Evolutionary conservation across 192 early-diverging fungal genomes (phyloP).

Genomic region (Coemansia sp.): DNA sequence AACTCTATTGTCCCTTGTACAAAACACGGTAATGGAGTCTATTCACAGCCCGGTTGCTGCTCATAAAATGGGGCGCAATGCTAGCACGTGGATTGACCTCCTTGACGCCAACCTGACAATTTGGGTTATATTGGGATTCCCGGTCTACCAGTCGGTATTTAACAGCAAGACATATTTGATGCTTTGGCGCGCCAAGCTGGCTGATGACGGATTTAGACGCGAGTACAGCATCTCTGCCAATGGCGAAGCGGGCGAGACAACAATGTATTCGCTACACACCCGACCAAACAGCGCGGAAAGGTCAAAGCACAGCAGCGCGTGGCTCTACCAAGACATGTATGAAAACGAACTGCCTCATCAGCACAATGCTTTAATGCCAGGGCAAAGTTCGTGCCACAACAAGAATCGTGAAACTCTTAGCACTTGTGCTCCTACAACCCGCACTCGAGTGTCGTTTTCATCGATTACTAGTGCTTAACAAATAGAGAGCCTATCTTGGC

Average conservation of each 20-base stretch:
- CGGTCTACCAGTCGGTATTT: conserved; percentile 44
- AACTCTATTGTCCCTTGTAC: conserved; percentile 20
- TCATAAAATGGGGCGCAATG: conserved; percentile 7
- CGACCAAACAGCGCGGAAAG: background rate
- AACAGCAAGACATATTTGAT: conserved; percentile 31
- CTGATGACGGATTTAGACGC: conserved; percentile 29
- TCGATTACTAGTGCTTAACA: too few species aligned
- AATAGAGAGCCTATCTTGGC: too few species aligned
- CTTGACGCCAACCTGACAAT: conserved; percentile 32
- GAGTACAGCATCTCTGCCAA: conserved; percentile 18
- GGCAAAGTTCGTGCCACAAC: background rate
- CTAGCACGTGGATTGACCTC: conserved; percentile 26
- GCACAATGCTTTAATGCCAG: background rate
- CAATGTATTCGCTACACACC: background rate
- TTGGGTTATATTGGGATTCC: conserved; percentile 36
- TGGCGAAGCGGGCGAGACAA: background rate
- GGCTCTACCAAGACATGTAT: background rate
- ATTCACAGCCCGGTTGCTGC: conserved; percentile 11
- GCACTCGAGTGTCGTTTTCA: too few species aligned
- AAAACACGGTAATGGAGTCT: conserved; percentile 22
- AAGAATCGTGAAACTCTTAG: too few species aligned
- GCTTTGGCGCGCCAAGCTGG: conserved; percentile 36
- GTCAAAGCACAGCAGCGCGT: background rate
- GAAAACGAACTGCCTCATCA: background rate
- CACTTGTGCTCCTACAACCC: too few species aligned